phyloP scores from a whole-genome alignment of 352 stramenopile genomes.

The Globisporangium polare region DNA sequence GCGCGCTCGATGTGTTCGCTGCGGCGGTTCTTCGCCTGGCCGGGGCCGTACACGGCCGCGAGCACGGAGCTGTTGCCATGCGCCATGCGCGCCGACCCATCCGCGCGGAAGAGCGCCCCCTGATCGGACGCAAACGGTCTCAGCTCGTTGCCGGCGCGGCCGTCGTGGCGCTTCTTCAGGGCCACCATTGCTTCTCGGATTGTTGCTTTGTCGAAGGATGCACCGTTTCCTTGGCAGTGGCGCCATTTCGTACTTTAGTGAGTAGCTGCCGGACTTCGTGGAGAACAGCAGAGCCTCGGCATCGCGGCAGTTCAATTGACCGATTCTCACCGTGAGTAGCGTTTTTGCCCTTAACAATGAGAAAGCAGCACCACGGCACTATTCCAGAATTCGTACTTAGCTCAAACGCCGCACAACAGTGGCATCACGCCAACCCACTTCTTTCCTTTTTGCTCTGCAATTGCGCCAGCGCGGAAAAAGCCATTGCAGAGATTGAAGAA shows the following conservation, averaged over 20 bases:
- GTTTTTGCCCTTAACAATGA: too few species aligned
- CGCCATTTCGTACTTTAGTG: constrained; percentile 3
- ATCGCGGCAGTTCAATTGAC: not conserved
- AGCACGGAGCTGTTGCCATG: constrained; percentile 73
- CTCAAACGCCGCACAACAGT: not conserved
- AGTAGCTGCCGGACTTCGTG: not conserved
- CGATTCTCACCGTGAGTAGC: too few species aligned
- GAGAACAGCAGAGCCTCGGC: not conserved
- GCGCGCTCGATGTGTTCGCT: constrained; percentile 60
- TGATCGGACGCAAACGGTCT: constrained; percentile 72
- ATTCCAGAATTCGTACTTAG: not conserved
- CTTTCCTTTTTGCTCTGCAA: not conserved
- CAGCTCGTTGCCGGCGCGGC: constrained; percentile 71
- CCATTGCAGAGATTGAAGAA: not conserved
- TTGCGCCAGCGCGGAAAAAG: not conserved
- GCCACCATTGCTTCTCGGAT: constrained; percentile 29
- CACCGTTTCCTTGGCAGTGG: constrained; percentile 4
- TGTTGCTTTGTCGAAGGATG: not conserved
- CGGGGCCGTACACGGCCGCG: constrained; percentile 70
- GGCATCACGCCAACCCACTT: not conserved
- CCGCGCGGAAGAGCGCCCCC: constrained; percentile 70
- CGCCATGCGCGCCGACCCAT: constrained; percentile 75
- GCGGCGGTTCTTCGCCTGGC: constrained; percentile 68
- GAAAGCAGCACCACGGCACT: not conserved
- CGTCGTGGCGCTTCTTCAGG: constrained; percentile 47